phyloP scores from a whole-genome alignment of 139 green algal genomes.

The Volvox africanus region DNA sequence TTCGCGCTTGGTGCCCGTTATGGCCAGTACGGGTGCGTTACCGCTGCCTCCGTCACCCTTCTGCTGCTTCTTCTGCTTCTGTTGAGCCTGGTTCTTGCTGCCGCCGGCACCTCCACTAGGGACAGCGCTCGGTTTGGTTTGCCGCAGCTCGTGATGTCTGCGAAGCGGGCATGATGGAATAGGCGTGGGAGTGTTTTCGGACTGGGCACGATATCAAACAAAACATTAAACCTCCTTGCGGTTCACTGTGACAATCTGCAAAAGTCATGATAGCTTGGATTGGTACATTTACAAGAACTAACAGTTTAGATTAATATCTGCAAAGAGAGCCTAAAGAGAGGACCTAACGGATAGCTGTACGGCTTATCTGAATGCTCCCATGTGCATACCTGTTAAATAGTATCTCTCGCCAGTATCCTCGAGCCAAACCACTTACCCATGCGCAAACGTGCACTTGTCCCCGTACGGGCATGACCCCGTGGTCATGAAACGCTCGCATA shows the following conservation, averaged over 20 bases:
- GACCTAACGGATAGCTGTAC: neutral
- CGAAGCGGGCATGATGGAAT: neutral
- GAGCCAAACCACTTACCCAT: conserved; percentile 43
- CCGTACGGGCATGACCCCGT: conserved; percentile 58
- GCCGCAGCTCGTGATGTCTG: conserved; percentile 42
- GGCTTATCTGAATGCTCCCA: neutral
- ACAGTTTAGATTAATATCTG: no score
- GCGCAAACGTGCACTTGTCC: conserved; percentile 70
- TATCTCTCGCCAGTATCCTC: neutral
- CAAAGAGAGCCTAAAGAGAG: neutral
- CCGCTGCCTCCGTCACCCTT: neutral
- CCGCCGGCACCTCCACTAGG: neutral
- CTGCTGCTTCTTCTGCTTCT: conserved; percentile 14
- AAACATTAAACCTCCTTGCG: no score
- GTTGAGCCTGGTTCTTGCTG: conserved; percentile 21
- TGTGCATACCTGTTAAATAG: neutral
- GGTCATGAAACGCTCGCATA: conserved; percentile 69
- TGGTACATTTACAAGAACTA: no score
- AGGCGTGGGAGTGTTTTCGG: neutral
- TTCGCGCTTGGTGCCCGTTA: conserved; percentile 27
- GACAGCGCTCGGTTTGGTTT: neutral
- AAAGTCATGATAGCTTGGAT: no score
- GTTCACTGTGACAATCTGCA: no score
- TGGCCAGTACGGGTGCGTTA: neutral
- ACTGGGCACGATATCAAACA: no score